Percentiles rank a stretch among this genome's conserved stretches.
Evolutionary conservation across 2,329 filamentous ascomycete species (phyloP).

Genomic region (Fusarium sp.): DNA sequence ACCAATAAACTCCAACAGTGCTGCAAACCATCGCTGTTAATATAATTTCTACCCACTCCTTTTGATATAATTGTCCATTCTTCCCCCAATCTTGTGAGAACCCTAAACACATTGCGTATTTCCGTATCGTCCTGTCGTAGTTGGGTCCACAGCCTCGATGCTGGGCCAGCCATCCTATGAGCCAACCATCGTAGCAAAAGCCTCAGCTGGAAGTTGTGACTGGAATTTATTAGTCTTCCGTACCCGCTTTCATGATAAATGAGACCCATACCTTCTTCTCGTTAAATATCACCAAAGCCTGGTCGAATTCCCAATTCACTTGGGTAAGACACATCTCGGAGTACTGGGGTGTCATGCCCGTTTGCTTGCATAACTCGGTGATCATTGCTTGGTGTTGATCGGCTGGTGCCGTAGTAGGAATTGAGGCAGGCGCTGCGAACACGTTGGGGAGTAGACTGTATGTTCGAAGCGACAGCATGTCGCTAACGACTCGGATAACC

Average conservation of each 20-base stretch:
- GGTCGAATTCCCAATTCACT: slow-evolving; percentile 81
- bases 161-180: slow-evolving; percentile 21
- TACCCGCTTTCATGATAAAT: neutral
- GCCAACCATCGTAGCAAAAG: slow-evolving; percentile 49
- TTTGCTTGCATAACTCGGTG: slow-evolving; percentile 78
- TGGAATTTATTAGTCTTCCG: slow-evolving; percentile 36
- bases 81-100: neutral
- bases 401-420: slow-evolving; percentile 36
- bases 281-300: slow-evolving; percentile 79
- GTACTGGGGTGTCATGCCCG: slow-evolving; percentile 82
- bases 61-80: neutral
- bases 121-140: neutral
- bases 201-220: slow-evolving; percentile 59
- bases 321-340: slow-evolving; percentile 83
- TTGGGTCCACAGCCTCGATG: neutral
- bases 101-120: slow-evolving; percentile 2
- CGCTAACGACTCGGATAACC: slow-evolving; percentile 79
- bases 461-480: slow-evolving; percentile 78
- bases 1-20: slow-evolving; percentile 38
- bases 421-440: slow-evolving; percentile 45
- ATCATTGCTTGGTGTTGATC: slow-evolving; percentile 75
- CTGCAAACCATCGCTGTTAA: slow-evolving; percentile 31
- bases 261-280: slow-evolving; percentile 71
- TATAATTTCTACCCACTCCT: neutral
- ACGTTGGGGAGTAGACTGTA: slow-evolving; percentile 64